Evolutionary conservation across 805 yeast species (phyloP), one percentile per base, ranked within the genome.

Genomic region (Saturnispora hagleri): DNA sequence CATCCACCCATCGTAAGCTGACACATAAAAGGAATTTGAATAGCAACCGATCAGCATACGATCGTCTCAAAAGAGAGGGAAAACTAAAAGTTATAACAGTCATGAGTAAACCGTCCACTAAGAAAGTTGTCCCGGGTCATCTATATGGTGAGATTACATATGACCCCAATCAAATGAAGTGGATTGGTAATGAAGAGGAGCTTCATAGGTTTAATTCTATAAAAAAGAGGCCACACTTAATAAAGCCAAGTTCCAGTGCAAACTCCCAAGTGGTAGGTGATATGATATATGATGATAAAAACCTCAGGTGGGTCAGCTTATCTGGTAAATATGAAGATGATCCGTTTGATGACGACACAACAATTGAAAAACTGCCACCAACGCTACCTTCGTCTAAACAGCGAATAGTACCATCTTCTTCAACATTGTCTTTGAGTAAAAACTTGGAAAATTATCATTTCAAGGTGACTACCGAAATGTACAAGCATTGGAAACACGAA

Each of bases 171-270:
- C 68, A 72, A 46, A 70, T 70, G 57, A 68, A 69, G 44, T 83
- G 88, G 89, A 82, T 78, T 58, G 87, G 87, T 4, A 82, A 82
- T 58, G 84, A 82, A 40, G 73, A 71, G 31, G 86, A 80, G 22
- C 63, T 80, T 46, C 58, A 71, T 34, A 69, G 73, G 41, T 82
- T 82, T 61, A 84, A 82, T 40, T 54, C 60, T 3, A 53, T 61
- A 17, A 64, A 64, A 26, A 77, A 78, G 1, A 48, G 43, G 12
- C 54, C 51, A 9, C 43, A 50, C 38, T 35, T 52, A 24, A 50
- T 48, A 10, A 46, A 43, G 15, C 47, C 46, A 40, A 15, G 26
- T 8, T 28, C 45, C 17, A 28, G 33, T 20, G 36, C 27, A 31
- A 41, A 36, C 65, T 72, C 34, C 47, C 78, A 75, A 50, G 62